Evolutionary conservation across 73 alveolate species (phyloP).

Genomic region (Blepharisma stoltei): DNA sequence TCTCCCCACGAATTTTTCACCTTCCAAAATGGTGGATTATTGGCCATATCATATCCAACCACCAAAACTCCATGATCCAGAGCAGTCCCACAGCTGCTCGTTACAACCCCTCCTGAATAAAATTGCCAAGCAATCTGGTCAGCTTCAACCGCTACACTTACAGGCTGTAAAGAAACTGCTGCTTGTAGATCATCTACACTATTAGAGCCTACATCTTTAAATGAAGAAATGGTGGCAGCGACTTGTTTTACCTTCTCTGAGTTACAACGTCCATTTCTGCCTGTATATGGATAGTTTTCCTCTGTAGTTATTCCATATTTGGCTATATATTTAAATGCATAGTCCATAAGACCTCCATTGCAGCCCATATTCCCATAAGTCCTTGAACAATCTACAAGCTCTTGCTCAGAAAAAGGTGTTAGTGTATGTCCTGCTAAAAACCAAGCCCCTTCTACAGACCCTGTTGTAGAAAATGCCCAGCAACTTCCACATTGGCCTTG

Average conservation of each 20-base stretch:
- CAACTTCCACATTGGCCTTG: slow-evolving; percentile 81
- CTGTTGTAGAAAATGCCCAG: slow-evolving; percentile 81
- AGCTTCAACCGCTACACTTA: slow-evolving; percentile 47
- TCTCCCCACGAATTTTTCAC: slow-evolving; percentile 71
- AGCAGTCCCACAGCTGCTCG: slow-evolving; percentile 29
- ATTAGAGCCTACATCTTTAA: not conserved
- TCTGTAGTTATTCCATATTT: slow-evolving; percentile 37
- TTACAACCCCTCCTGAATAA: slow-evolving; percentile 32
- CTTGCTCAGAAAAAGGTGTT: slow-evolving; percentile 51
- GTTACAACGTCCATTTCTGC: slow-evolving; percentile 37
- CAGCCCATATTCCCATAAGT: slow-evolving; percentile 60
- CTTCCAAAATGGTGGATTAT: slow-evolving; percentile 39
- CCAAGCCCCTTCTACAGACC: slow-evolving; percentile 72
- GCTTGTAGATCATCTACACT: slow-evolving; percentile 22
- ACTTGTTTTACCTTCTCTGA: not conserved
- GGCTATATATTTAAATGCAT: slow-evolving; percentile 42
- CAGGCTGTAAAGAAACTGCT: slow-evolving; percentile 36
- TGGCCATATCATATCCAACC: slow-evolving; percentile 61
- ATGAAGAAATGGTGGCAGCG: slow-evolving; percentile 4
- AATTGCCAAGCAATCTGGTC: slow-evolving; percentile 41
- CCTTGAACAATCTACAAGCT: slow-evolving; percentile 46
- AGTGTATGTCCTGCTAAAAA: slow-evolving; percentile 37
- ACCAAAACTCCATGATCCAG: slow-evolving; percentile 56
- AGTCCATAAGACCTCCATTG: slow-evolving; percentile 59
- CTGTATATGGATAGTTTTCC: slow-evolving; percentile 57